Evolutionary conservation across 345 rosid genomes (phyloP).

Genomic region (Brassica nigra): DNA sequence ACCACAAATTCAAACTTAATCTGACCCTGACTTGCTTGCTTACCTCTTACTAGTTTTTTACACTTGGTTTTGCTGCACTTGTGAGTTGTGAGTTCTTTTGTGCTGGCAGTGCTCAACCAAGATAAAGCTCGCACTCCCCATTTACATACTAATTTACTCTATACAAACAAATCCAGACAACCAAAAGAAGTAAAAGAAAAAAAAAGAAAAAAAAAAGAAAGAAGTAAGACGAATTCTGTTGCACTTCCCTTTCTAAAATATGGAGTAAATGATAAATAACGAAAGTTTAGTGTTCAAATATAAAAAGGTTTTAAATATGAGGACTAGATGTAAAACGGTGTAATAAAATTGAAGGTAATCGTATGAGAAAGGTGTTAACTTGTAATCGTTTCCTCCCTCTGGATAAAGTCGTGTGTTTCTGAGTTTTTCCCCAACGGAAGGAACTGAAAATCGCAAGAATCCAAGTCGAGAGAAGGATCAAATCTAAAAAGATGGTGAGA

Average conservation of each 20-base stretch:
- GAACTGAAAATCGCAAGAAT: constrained; percentile 11
- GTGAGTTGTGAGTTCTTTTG: not conserved
- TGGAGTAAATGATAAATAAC: not conserved
- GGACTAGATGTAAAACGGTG: constrained; percentile 6
- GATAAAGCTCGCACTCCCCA: not conserved
- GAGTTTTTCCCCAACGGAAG: constrained; percentile 8
- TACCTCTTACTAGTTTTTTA: not conserved
- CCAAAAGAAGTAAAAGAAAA: no score
- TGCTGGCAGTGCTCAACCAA: not conserved
- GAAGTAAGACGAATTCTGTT: no score
- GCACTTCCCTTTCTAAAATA: not conserved
- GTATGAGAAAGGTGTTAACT: constrained; percentile 30
- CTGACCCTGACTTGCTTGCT: not conserved
- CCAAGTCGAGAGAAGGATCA: constrained; percentile 16
- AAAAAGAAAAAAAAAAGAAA: no score
- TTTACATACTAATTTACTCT: not conserved
- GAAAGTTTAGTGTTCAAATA: not conserved
- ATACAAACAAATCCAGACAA: not conserved
- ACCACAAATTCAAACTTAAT: not conserved
- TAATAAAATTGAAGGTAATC: not conserved
- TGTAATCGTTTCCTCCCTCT: constrained; percentile 13
- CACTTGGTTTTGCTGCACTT: not conserved
- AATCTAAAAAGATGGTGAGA: constrained; percentile 27
- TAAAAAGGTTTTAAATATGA: not conserved
- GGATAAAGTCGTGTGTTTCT: constrained; percentile 20